phyloP scores from a whole-genome alignment of 352 stramenopile genomes.

The Globisporangium spinosum region DNA sequence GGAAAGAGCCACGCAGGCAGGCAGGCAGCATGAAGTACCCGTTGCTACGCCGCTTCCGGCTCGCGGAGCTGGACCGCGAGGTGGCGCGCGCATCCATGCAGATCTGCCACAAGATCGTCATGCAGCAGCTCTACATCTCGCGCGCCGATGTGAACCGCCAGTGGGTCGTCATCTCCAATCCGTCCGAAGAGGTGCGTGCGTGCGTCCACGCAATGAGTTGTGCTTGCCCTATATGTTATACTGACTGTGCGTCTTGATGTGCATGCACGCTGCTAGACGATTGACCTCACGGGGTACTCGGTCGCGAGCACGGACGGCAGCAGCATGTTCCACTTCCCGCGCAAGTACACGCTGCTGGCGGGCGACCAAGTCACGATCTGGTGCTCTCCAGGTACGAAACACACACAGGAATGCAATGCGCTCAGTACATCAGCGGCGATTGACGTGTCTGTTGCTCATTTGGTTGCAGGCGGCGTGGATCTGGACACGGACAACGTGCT shows the following conservation, averaged over 20 bases:
- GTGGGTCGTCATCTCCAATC: slow-evolving; percentile 83
- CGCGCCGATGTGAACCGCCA: slow-evolving; percentile 64
- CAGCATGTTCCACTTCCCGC: slow-evolving; percentile 63
- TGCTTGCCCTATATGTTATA: neutral
- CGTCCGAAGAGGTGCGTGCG: slow-evolving; percentile 43
- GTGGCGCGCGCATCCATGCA: slow-evolving; percentile 77
- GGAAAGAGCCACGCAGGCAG: neutral
- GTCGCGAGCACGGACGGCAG: slow-evolving; percentile 41
- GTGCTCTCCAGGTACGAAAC: slow-evolving; percentile 48
- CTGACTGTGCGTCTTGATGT: neutral
- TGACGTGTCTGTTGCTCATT: neutral
- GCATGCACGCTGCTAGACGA: slow-evolving; percentile 16
- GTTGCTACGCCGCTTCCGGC: slow-evolving; percentile 56
- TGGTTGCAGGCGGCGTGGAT: slow-evolving; percentile 32
- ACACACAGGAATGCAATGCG: neutral
- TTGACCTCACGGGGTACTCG: slow-evolving; percentile 69
- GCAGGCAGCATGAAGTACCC: slow-evolving; percentile 47
- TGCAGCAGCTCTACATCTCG: slow-evolving; percentile 87
- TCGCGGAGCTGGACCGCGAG: slow-evolving; percentile 57
- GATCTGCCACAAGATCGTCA: slow-evolving; percentile 80
- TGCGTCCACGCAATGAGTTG: too few relatives aligned
- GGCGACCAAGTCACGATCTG: slow-evolving; percentile 84
- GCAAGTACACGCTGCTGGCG: slow-evolving; percentile 58
- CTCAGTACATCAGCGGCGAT: neutral
- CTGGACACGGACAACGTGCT: slow-evolving; percentile 75